Base-by-base conservation (phyloP, 352 stramenopile species). In the Globisporangium cystogenes region DNA sequence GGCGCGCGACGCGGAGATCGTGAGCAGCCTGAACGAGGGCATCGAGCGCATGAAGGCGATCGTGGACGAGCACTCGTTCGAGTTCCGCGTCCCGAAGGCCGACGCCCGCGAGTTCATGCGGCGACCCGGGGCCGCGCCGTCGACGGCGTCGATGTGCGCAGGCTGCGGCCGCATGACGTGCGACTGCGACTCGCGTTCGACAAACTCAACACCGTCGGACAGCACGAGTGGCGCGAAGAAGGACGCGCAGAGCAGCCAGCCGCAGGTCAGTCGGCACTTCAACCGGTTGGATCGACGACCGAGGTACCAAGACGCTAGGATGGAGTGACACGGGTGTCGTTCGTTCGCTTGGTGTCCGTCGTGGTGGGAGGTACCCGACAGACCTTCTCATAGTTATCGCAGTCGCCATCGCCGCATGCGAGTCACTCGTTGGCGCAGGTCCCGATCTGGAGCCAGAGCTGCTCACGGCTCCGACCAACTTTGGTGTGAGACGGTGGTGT, bases 41-140 rank as follows among this genome's bases (percentile, higher is more conserved):
- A 72, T 90, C 12, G 46, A 70, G 24, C 64, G 63, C 3, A 86
- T 86, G 68, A 48, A 65, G n/a, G 53, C 57, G 24, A 77, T 89
- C 56, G 67, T 74, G 16, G 62, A 78, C 24, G 63, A 85, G 21
- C 72, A 71, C 12, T 78, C 75, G 35, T 79, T 81, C 23, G 69
- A 84, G 41, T 88, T 83, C 46, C 68, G 76, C 12, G 23, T 86
- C 3, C 66, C 76, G 1, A 88, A 87, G 51, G 59, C 68, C 1
- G 82, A 92, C 51, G 21, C 86, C 21, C 69, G 75, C 12, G 72
- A 88, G 35, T 53, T 72, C 7, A 68, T n/a, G 33, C 12, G 33
- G 1, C 12, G 18, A 18, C 33, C 26, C 15, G 33, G n/a, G 16
- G 43, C 18, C 15, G 40, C 6, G 39, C 4, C 42, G 24, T n/a